Percentiles rank a stretch among this genome's conserved stretches.
phyloP scores from a whole-genome alignment of 2,329 filamentous ascomycete genomes.

The Verticillium klebahnii region DNA sequence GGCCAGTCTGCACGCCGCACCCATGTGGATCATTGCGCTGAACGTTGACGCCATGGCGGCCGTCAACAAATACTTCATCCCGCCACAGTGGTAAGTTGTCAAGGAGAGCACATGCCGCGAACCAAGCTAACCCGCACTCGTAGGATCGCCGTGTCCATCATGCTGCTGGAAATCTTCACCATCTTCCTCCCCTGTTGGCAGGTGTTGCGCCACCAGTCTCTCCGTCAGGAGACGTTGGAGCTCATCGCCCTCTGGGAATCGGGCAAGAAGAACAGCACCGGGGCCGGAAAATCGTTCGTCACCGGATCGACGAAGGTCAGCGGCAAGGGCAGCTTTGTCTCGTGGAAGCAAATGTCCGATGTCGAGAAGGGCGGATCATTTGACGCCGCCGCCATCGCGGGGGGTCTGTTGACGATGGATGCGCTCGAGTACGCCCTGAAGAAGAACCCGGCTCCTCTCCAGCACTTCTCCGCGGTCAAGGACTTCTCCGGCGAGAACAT shows the following conservation, averaged over 20 bases:
- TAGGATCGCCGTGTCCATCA: slow-evolving; percentile 55
- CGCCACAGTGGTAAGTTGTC: slow-evolving; percentile 54
- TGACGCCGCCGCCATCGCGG: slow-evolving; percentile 9
- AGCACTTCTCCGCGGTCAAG: slow-evolving; percentile 58
- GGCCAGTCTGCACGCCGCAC: slow-evolving; percentile 56
- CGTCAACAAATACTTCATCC: slow-evolving; percentile 51
- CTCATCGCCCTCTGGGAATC: slow-evolving; percentile 44
- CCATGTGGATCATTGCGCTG: slow-evolving; percentile 62
- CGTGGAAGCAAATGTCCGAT: slow-evolving; percentile 30
- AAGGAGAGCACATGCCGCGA: background rate
- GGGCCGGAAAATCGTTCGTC: slow-evolving; percentile 8
- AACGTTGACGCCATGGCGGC: slow-evolving; percentile 44
- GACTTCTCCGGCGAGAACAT: slow-evolving; percentile 72
- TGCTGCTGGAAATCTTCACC: slow-evolving; percentile 58
- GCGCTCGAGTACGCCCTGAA: slow-evolving; percentile 58
- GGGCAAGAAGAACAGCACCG: slow-evolving; percentile 23
- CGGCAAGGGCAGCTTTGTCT: slow-evolving; percentile 1
- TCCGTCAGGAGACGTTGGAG: slow-evolving; percentile 42
- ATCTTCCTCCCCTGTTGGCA: slow-evolving; percentile 60
- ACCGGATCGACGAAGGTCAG: slow-evolving; percentile 22
- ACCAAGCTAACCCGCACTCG: background rate
- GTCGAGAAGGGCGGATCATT: slow-evolving; percentile 27
- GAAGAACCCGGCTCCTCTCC: slow-evolving; percentile 54
- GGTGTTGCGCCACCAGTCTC: slow-evolving; percentile 39
- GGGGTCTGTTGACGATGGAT: slow-evolving; percentile 52